Conservation (phyloP, 176 grass and related monocot species). For the Carex pumila region DNA sequence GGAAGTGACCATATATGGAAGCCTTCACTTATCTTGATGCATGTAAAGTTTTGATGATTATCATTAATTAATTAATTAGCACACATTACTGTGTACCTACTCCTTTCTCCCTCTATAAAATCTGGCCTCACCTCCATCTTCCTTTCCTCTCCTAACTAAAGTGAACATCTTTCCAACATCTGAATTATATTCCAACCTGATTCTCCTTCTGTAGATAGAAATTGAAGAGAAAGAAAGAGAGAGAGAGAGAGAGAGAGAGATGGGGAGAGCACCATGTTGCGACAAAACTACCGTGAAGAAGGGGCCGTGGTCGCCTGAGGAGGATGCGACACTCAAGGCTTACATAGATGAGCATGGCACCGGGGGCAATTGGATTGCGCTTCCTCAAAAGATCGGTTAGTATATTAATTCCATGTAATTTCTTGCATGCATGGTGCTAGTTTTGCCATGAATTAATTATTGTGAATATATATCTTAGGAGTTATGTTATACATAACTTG, state of each 20-base stretch:
- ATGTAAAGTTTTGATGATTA: too few species aligned
- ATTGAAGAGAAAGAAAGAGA: not conserved
- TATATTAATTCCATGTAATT: not conserved
- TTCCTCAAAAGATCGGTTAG: constrained; percentile 96
- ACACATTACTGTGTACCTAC: too few species aligned
- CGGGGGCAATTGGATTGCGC: constrained; percentile 91
- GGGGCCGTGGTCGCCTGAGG: constrained; percentile 92
- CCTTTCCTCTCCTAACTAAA: constrained; percentile 28
- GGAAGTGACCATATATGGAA: too few species aligned
- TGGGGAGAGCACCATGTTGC: constrained; percentile 95
- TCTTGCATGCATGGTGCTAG: not conserved
- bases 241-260: not conserved
- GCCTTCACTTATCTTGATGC: too few species aligned
- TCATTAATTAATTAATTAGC: too few species aligned
- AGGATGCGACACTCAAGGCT: constrained; percentile 84
- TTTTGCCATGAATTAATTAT: not conserved
- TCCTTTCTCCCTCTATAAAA: constrained; percentile 44
- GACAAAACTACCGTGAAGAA: constrained; percentile 99
- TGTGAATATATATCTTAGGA: too few species aligned
- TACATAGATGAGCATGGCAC: constrained; percentile 90
- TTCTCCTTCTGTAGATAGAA: not conserved
- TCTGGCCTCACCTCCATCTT: constrained; percentile 33
- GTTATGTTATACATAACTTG: not conserved
- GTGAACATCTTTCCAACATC: not conserved
- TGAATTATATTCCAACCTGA: not conserved